These are phyloP conservation scores for Macrolepiota albuminosa DNA, from an alignment of 768 basidiomycete species.

Conservation along the genomic window DNA sequence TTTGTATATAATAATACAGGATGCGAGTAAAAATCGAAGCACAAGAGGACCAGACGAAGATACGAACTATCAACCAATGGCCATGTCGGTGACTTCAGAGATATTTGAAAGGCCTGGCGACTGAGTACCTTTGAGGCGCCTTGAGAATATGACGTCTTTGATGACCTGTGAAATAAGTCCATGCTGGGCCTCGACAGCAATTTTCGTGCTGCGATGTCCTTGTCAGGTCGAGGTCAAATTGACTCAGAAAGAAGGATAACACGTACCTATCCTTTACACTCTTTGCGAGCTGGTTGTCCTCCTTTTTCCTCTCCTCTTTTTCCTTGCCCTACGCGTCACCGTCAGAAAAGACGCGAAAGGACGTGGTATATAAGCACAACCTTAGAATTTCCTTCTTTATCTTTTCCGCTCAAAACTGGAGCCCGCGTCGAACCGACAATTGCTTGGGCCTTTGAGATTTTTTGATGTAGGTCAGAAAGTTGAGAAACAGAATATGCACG, in stretches of 20 bases:
- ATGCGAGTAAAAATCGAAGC: background rate
- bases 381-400: conserved; percentile 45
- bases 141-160: conserved; percentile 89
- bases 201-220: conserved; percentile 59
- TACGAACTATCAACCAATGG: conserved; percentile 32
- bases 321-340: conserved; percentile 33
- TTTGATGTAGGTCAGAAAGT: conserved; percentile 84
- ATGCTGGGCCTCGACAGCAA: conserved; percentile 88
- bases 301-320: conserved; percentile 76
- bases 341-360: background rate
- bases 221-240: background rate
- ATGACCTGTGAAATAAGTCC: conserved; percentile 91
- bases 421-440: conserved; percentile 57
- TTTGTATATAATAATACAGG: background rate
- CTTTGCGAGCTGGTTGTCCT: conserved; percentile 83
- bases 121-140: conserved; percentile 32
- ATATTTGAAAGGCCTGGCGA: conserved; percentile 21
- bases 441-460: conserved; percentile 69
- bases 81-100: conserved; percentile 41
- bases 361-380: conserved; percentile 21
- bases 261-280: conserved; percentile 86
- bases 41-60: background rate
- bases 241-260: background rate
- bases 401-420: conserved; percentile 47
- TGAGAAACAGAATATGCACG: conserved; percentile 92